Base-by-base conservation (phyloP, 1,284 basidiomycete genomes). In the Heterobasidion annosum region DNA sequence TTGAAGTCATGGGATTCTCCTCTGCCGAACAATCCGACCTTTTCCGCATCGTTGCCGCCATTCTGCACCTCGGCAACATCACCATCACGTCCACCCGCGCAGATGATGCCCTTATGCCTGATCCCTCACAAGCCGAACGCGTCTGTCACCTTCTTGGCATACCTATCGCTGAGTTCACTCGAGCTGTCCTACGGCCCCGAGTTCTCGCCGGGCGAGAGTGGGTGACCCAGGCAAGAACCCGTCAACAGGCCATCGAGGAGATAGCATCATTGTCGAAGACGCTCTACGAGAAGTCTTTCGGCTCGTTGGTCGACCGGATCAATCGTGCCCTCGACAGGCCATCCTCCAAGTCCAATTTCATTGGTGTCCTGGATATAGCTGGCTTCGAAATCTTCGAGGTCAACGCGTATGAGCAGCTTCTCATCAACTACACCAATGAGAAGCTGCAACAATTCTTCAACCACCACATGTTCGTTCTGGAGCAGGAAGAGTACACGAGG, bases 341-440 rank as follows among this genome's bases (percentile, higher is more conserved):
- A 1, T 91, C 91, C 35, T 83, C 85, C 33, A 97, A 97, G 70
- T 88, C 92, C 37, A 94, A 91, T 1, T 99, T 98, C 68, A 99
- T 99, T 58, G 97, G 97, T 47, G 97, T 99, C 2, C 81, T 99
- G 34, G 97, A 99, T 81, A 99, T 99, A 56, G 97, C 97, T 7
- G 97, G 97, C 18, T 99, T 99, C 73, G 97, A 99, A 69, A 99
- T 99, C 72, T 90, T 91, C 70, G 86, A 88, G 55, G 73, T 82
- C 59, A 95, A 95, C 67, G 88, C 88, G 12, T 99, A 99, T 69
- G 97, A 99, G 66, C 97, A 99, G 70, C 81, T 99, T 25, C 84
- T 97, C 63, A 99, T 99, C 82, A 99, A 99, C 68, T 98, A 93
- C 67, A 99, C 97, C 46, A 99, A 99, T 74, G 94, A 98, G 77